A percentile compares a stretch with the other conserved stretches of the same genome.
phyloP scores from a whole-genome alignment of 2,329 filamentous ascomycete genomes.

The Fusarium nisikadoi region DNA sequence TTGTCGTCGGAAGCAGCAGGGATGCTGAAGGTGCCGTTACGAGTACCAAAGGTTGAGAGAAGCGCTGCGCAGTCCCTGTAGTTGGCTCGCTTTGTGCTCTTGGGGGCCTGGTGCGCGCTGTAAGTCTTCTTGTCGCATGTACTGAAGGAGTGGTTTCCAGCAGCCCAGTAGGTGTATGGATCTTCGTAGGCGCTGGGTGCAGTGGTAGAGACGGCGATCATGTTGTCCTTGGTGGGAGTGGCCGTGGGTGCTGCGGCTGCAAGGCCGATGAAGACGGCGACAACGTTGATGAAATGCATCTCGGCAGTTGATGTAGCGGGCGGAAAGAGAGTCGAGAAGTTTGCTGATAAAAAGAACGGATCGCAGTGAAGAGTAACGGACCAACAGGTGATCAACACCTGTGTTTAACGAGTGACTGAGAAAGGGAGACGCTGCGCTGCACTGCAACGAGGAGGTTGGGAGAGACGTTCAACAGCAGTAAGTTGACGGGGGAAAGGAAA shows the following conservation, averaged over 20 bases:
- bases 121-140: slow-evolving; percentile 46
- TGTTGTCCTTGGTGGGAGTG: slow-evolving; percentile 3
- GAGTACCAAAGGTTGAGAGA: slow-evolving; percentile 44
- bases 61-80: slow-evolving; percentile 48
- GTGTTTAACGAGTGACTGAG: slow-evolving; percentile 34
- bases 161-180: slow-evolving; percentile 42
- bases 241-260: slow-evolving; percentile 29
- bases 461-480: neutral
- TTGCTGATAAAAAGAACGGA: neutral
- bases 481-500: neutral
- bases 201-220: slow-evolving; percentile 35
- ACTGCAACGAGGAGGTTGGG: slow-evolving; percentile 7
- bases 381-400: slow-evolving; percentile 36
- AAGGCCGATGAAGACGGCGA: slow-evolving; percentile 23
- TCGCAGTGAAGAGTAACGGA: slow-evolving; percentile 16
- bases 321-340: neutral
- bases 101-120: slow-evolving; percentile 19
- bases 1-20: slow-evolving; percentile 17
- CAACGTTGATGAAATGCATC: slow-evolving; percentile 29
- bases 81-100: slow-evolving; percentile 40
- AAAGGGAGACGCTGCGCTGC: slow-evolving; percentile 28
- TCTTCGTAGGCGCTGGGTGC: slow-evolving; percentile 6
- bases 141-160: slow-evolving; percentile 34
- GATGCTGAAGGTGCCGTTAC: slow-evolving; percentile 48
- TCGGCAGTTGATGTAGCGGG: neutral